Conservation (phyloP, 139 green algal species). For the Desmodesmus armatus region DNA sequence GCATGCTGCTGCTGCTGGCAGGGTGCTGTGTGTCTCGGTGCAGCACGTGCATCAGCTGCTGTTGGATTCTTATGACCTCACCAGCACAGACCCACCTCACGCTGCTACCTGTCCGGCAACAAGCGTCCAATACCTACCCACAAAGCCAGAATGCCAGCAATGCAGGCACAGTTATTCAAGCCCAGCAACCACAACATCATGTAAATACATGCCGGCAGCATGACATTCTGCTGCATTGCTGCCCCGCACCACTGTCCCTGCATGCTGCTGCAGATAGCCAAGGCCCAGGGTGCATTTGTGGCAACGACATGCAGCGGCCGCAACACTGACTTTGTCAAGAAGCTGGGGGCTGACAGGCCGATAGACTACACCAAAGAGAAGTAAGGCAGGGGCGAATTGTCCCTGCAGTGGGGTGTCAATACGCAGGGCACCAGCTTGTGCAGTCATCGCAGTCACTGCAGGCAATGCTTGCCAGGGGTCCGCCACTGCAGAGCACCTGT, state of each 20-base stretch:
- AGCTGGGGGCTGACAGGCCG: conserved; percentile 65
- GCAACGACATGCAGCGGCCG: conserved; percentile 61
- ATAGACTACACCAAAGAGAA: conserved; percentile 75
- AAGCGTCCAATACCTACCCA: too few relatives aligned
- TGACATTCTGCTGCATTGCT: too few relatives aligned
- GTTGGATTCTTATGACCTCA: background rate
- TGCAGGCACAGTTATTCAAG: too few relatives aligned
- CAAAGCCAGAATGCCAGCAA: too few relatives aligned
- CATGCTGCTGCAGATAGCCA: conserved; percentile 57
- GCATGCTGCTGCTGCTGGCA: background rate
- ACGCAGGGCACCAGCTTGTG: background rate
- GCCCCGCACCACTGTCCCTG: background rate
- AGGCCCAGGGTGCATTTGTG: conserved; percentile 63
- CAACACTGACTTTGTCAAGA: conserved; percentile 63
- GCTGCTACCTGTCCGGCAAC: too few relatives aligned
- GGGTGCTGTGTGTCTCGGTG: background rate
- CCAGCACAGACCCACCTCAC: background rate
- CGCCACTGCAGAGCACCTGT: background rate
- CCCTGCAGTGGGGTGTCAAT: background rate
- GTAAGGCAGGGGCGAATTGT: background rate
- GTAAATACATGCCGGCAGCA: too few relatives aligned
- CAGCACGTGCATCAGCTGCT: background rate
- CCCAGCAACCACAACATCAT: too few relatives aligned
- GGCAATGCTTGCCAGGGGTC: background rate
- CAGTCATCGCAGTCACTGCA: background rate